phyloP scores from a whole-genome alignment of 345 rosid species.

The Eucalyptus curtisii region DNA sequence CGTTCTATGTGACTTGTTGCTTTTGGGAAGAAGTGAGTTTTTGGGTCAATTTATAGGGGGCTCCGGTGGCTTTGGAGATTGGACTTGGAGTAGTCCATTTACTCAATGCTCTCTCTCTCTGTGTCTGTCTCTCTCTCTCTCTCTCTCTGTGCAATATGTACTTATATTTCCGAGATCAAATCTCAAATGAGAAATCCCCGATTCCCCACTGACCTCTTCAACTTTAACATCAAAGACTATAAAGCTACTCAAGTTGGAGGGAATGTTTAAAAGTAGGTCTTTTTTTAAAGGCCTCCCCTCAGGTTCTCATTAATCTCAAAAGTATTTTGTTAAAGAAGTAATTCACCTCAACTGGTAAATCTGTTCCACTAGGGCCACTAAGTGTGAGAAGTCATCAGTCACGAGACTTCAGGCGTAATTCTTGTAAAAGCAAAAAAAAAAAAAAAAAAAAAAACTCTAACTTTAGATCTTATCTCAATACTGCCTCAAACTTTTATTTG shows the following conservation, averaged over 20 bases:
- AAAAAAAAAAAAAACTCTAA: too few relatives aligned
- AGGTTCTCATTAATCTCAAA: background rate
- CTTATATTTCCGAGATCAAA: background rate
- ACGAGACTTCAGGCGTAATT: background rate
- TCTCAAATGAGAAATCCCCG: background rate
- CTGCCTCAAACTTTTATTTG: too few relatives aligned
- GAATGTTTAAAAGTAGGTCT: background rate
- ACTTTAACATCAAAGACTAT: background rate
- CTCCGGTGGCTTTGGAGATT: background rate
- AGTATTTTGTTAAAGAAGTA: background rate
- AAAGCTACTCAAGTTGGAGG: background rate
- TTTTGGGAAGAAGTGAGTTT: background rate
- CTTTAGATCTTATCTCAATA: too few relatives aligned
- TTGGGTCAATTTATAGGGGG: background rate
- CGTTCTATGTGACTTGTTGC: background rate
- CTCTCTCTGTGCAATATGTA: background rate
- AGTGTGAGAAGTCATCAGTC: background rate
- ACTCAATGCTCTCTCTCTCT: background rate
- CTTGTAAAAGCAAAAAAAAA: too few relatives aligned
- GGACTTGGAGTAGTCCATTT: background rate
- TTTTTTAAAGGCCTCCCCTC: background rate
- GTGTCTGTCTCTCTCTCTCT: background rate
- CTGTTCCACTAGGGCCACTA: background rate
- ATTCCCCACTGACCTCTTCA: background rate
- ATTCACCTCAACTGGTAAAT: background rate